These are phyloP conservation scores for Saraca asoca DNA, from an alignment of 331 rosid genomes.

Conservation along the genomic window DNA sequence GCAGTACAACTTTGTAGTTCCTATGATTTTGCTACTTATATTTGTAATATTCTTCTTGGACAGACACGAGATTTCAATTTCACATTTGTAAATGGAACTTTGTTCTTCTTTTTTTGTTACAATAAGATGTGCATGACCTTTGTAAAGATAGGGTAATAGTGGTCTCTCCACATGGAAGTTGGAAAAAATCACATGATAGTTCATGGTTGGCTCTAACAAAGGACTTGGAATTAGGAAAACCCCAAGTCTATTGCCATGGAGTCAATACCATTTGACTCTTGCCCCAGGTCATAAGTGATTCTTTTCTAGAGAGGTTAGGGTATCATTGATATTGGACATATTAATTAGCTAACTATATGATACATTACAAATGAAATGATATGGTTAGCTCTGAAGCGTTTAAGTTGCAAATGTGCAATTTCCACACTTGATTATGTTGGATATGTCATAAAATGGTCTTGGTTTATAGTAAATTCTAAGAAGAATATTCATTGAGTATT, in stretches of 20 bases:
- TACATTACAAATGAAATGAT: neutral
- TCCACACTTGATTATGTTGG: too few species aligned
- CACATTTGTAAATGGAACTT: too few species aligned
- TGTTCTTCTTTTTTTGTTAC: too few species aligned
- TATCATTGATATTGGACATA: neutral
- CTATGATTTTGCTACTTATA: neutral
- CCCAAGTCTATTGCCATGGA: neutral
- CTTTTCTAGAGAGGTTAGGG: neutral
- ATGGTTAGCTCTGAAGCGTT: conserved; percentile 10
- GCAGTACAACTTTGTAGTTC: neutral
- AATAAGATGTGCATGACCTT: too few species aligned
- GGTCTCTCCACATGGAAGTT: too few species aligned
- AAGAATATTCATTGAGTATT: neutral
- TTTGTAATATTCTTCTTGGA: neutral
- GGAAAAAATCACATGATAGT: too few species aligned
- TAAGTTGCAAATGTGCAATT: neutral
- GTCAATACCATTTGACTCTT: neutral
- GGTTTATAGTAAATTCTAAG: too few species aligned
- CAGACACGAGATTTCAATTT: too few species aligned
- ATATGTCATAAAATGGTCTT: neutral
- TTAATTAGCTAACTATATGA: neutral
- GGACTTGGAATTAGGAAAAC: too few species aligned
- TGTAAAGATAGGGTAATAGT: too few species aligned
- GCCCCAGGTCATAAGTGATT: neutral
- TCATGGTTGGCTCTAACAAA: too few species aligned